Evolutionary conservation across 495 filamentous ascomycete genomes (phyloP).

Genomic region (Tuber calosporum): DNA sequence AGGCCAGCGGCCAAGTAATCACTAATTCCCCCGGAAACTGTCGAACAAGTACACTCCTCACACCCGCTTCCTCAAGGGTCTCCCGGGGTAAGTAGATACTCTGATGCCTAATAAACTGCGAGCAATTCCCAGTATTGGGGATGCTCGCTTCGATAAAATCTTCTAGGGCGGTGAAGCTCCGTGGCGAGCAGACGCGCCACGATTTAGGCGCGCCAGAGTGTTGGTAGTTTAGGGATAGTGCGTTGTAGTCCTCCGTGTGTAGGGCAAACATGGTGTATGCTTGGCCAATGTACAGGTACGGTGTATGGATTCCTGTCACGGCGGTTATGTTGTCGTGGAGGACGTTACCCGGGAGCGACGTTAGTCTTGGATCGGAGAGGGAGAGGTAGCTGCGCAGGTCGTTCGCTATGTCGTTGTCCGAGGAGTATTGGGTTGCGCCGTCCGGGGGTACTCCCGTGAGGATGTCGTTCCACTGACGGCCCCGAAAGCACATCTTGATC

Average conservation of each 20-base stretch:
- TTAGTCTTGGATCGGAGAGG: constrained; percentile 32
- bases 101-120: constrained; percentile 39
- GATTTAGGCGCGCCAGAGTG: constrained; percentile 38
- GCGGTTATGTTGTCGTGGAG: constrained; percentile 25
- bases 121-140: constrained; percentile 14
- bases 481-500: constrained; percentile 22
- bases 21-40: constrained; percentile 37
- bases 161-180: constrained; percentile 30
- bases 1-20: constrained; percentile 40
- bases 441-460: constrained; percentile 20
- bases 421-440: constrained; percentile 35
- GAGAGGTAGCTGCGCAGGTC: constrained; percentile 33
- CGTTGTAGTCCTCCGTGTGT: constrained; percentile 40
- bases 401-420: constrained; percentile 35
- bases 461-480: constrained; percentile 32
- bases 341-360: constrained; percentile 28
- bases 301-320: constrained; percentile 39
- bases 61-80: constrained; percentile 26
- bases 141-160: constrained; percentile 21
- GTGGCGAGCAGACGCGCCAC: constrained; percentile 37
- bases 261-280: constrained; percentile 39
- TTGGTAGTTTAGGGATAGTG: constrained; percentile 39
- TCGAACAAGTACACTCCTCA: constrained; percentile 30
- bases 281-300: constrained; percentile 40
- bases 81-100: constrained; percentile 28